Evolutionary conservation across 1,284 basidiomycete species (phyloP), one percentile per base, ranked within the genome.

Genomic region (Leccinum pachyderme): DNA sequence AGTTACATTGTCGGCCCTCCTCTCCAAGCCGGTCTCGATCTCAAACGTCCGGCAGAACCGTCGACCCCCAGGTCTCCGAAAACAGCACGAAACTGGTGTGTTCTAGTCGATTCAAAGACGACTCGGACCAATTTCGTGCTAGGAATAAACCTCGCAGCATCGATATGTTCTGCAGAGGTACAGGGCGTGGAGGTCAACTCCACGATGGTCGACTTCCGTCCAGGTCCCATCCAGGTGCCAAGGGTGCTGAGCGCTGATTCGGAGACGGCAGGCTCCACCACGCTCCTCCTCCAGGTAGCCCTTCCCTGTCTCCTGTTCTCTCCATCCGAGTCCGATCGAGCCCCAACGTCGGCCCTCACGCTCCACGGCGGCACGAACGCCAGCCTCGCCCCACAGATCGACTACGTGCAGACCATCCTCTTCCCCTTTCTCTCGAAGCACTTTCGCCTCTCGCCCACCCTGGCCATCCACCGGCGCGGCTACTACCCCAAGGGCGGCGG

Each of bases 401-500:
- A 90, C 71, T 89, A 88, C 67, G 79, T 77, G 0, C 72, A 80
- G 46, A 72, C 80, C 57, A 71, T 89, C 51, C 76, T 90, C 63
- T 66, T 90, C 5, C 87, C 86, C 0, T 89, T 90, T 63, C 66
- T 88, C 39, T 71, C 68, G 18, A 73, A 66, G 12, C 81, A 84
- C 64, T 81, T 88, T 65, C 76, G 76, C 9, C 56, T 86, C 41
- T 60, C 68, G 0, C 72, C 78, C 3, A 66, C 71, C 3, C 64
- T 89, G 15, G 66, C 76, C 24, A 67, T 88, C 37, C 63, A 69
- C 29, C 77, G 73, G 55, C 76, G 87, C 7, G 87, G 87, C 0
- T 89, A 88, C 70, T 86, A 73, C 61, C 87, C 87, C 0, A 82
- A 77, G 63, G 87, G 88, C 35, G 87, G 87, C 6, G 87, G 87